Percentiles rank a stretch among this genome's conserved stretches.
Conservation (phyloP, 768 basidiomycete species). For the Harrya chromipes region DNA sequence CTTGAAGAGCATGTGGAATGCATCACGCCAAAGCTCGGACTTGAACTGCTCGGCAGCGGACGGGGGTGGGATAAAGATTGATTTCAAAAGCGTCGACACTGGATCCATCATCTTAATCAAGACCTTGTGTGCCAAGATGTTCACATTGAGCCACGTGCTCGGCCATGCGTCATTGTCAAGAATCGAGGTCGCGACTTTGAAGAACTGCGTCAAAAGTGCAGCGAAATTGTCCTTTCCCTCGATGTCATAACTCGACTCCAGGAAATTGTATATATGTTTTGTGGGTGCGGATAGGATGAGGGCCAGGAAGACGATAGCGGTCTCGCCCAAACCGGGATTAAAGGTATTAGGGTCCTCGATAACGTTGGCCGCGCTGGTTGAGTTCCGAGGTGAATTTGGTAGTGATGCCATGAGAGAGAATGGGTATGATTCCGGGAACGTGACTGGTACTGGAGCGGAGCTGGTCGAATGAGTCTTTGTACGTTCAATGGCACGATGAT, state of each 20-base stretch:
- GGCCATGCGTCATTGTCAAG: conserved; percentile 88
- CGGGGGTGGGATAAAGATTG: conserved; percentile 74
- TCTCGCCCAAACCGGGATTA: conserved; percentile 80
- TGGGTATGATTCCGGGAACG: conserved; percentile 93
- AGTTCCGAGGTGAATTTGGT: conserved; percentile 50
- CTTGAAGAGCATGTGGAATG: conserved; percentile 77
- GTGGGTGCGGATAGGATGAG: conserved; percentile 77
- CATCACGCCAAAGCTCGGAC: conserved; percentile 73
- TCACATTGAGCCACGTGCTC: conserved; percentile 86
- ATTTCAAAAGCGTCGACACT: conserved; percentile 70
- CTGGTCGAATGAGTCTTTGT: conserved; percentile 57
- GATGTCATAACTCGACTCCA: conserved; percentile 80
- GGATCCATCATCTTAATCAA: conserved; percentile 87
- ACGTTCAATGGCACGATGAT: conserved; percentile 66
- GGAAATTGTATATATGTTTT: conserved; percentile 71
- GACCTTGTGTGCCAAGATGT: conserved; percentile 83
- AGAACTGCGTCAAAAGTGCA: conserved; percentile 67
- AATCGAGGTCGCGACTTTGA: conserved; percentile 78
- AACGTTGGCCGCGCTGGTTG: conserved; percentile 37
- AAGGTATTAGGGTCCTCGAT: conserved; percentile 53
- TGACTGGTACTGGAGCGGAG: conserved; percentile 62
- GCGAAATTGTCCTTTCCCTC: conserved; percentile 84
- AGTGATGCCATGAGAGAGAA: conserved; percentile 75
- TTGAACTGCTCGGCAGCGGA: conserved; percentile 68
- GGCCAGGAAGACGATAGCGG: conserved; percentile 78